Base-by-base conservation (phyloP, 2,329 filamentous ascomycete species). In the Endocalyx cinctus region DNA sequence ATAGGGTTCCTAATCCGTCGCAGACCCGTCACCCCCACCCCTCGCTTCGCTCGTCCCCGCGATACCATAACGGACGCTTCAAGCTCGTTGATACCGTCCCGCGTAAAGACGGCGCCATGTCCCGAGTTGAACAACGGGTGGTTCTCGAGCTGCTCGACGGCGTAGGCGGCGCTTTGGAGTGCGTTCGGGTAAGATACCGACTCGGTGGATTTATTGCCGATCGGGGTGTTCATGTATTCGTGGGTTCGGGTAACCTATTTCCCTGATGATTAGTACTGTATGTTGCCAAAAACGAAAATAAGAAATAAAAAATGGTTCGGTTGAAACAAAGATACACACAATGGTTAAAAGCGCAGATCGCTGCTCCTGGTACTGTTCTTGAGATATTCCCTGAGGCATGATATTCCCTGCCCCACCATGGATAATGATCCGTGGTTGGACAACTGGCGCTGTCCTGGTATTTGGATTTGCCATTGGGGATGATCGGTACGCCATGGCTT, bases 51-150 rank as follows among this genome's bases (percentile, higher is more conserved):
- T 36, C 69, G 67, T 0, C 82, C 83, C 17, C 71, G 70, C 2
- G 82, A 84, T 0, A 94, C 84, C 87, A 94, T 94, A 32, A 94
- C 76, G 7, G 79, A 85, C 2, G 86, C 85, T 62, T 95, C 88
- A 41, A 94, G 79, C 63, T 95, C 85, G 56, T 89, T 88, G 42
- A 80, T 74, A 13, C 88, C 89, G 45, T 83, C 80, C 31, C 81
- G 77, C 1, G 87, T 94, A 59, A 94, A 95, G 14, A 94, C 87
- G 31, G 87, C 85, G 33, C 89, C 89, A 49, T 79, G 81, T 6
- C 80, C 87, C 37, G 80, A 79, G 63, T 95, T 95, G 72, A 92
- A 94, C 5, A 94, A 74, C 2, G 82, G 72, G 51, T 88, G 77
- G 52, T 94, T 70, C 62, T 95, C 88, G 12, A 95, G 74, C 17